Evolutionary conservation across 768 basidiomycete species (phyloP).

Genomic region (Terana coerulea): DNA sequence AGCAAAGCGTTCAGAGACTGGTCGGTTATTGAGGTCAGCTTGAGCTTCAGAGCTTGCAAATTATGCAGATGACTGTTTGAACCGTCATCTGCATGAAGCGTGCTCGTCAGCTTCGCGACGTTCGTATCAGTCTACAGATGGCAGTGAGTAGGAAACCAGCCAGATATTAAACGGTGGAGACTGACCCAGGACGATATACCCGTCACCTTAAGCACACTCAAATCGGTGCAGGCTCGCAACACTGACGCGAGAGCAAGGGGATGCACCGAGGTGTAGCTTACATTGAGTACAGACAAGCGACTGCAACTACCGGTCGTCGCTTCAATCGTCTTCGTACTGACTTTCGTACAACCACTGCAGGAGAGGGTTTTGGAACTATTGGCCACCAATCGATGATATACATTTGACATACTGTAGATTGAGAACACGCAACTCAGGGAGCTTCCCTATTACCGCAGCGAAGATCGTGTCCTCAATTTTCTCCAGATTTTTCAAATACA

Average conservation of each 20-base stretch:
- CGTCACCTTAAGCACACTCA: constrained; percentile 60
- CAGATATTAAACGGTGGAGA: constrained; percentile 1
- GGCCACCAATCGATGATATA: neutral
- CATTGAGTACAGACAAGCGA: constrained; percentile 44
- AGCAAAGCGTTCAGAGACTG: constrained; percentile 40
- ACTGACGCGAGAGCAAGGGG: constrained; percentile 45
- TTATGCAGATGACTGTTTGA: constrained; percentile 29
- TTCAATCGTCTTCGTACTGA: constrained; percentile 44
- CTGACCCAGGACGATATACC: constrained; percentile 60
- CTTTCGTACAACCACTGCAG: constrained; percentile 57
- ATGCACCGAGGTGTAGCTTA: constrained; percentile 57
- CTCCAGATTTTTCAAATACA: constrained; percentile 49
- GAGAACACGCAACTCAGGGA: constrained; percentile 43
- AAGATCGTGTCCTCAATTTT: constrained; percentile 51
- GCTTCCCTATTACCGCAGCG: constrained; percentile 42
- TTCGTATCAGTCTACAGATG: constrained; percentile 50
- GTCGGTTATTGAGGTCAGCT: constrained; percentile 51
- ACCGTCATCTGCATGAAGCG: constrained; percentile 14
- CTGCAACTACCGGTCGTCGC: constrained; percentile 40
- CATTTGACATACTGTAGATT: constrained; percentile 47
- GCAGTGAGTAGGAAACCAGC: neutral
- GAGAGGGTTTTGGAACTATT: neutral
- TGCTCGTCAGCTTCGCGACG: constrained; percentile 41
- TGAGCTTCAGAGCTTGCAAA: constrained; percentile 55
- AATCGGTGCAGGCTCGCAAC: constrained; percentile 33